phyloP scores from a whole-genome alignment of 768 basidiomycete species.

The Serpula lacrymans region DNA sequence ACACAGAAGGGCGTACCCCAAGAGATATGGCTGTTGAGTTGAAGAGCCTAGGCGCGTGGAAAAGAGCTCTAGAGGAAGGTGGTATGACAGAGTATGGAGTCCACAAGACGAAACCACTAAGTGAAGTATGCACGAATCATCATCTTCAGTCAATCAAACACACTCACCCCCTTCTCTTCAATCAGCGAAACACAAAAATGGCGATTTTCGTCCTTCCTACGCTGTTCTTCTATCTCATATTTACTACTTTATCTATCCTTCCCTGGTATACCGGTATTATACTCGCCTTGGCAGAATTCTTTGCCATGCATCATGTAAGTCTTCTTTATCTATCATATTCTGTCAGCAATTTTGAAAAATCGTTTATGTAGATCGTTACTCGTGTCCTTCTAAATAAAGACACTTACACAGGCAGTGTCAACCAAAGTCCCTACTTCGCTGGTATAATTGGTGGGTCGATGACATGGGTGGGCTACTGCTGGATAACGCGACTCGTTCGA shows the following conservation, averaged over 20 bases:
- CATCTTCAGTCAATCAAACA: background rate
- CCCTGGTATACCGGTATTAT: conserved; percentile 90
- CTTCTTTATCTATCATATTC: background rate
- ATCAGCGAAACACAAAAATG: conserved; percentile 75
- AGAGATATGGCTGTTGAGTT: conserved; percentile 94
- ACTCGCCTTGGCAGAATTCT: conserved; percentile 82
- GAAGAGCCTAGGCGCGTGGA: conserved; percentile 89
- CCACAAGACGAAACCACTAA: conserved; percentile 62
- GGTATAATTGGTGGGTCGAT: conserved; percentile 86
- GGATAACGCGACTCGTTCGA: conserved; percentile 73
- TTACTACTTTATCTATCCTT: conserved; percentile 75
- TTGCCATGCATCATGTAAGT: conserved; percentile 90
- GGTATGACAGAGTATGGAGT: conserved; percentile 77
- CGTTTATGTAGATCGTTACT: conserved; percentile 62
- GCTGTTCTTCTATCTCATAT: conserved; percentile 77
- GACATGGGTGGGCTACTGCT: conserved; percentile 82
- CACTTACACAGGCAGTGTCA: conserved; percentile 79
- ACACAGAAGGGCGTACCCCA: conserved; percentile 82
- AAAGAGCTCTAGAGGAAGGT: conserved; percentile 83
- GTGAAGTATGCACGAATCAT: conserved; percentile 68
- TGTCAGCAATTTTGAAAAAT: conserved; percentile 13
- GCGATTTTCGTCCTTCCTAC: conserved; percentile 78
- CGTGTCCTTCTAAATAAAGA: conserved; percentile 81
- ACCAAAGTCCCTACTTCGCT: conserved; percentile 88
- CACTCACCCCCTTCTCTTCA: conserved; percentile 4